phyloP scores from a whole-genome alignment of 2,329 filamentous ascomycete species.

The Ophiostoma fasciatum region DNA sequence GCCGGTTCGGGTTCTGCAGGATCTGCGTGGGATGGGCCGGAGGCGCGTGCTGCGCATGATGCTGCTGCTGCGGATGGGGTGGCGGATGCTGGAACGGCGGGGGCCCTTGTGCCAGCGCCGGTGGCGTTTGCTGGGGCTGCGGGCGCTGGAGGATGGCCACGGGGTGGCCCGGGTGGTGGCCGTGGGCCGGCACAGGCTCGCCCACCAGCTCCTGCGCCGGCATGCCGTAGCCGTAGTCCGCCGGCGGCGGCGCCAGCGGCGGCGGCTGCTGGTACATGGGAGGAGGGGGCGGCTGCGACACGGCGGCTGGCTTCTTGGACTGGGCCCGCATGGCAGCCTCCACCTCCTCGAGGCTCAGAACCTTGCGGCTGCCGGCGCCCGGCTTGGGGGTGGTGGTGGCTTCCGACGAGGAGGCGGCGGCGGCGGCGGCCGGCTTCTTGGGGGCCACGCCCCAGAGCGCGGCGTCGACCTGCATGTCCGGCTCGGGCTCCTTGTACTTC shows the following conservation, averaged over 20 bases:
- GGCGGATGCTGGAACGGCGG: conserved; percentile 14
- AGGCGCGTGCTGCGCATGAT: conserved; percentile 15
- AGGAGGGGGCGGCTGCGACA: conserved; percentile 16
- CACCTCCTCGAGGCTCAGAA: conserved; percentile 94
- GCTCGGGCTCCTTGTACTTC: conserved; percentile 76
- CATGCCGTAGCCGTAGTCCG: conserved; percentile 7
- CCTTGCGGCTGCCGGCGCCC: conserved; percentile 43
- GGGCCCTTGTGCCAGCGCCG: conserved; percentile 15
- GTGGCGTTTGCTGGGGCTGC: conserved; percentile 26
- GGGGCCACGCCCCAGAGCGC: conserved; percentile 78
- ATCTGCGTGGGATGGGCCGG: conserved; percentile 55
- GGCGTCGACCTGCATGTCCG: conserved; percentile 82
- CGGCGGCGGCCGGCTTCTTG: conserved; percentile 28
- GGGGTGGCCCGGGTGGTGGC: conserved; percentile 14
- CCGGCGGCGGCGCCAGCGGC: conserved; percentile 8
- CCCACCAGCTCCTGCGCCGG: conserved; percentile 7
- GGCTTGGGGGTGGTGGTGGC: conserved; percentile 19
- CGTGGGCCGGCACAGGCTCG: neutral
- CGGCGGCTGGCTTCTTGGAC: conserved; percentile 32
- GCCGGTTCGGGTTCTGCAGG: conserved; percentile 62
- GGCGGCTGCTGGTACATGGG: conserved; percentile 15
- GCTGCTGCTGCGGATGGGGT: conserved; percentile 13
- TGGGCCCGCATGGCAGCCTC: conserved; percentile 81
- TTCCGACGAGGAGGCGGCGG: conserved; percentile 19
- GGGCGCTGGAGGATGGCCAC: conserved; percentile 40